These are phyloP conservation scores for Sclerotinia glacialis DNA, from an alignment of 2,329 filamentous ascomycete genomes.

Conservation along the genomic window DNA sequence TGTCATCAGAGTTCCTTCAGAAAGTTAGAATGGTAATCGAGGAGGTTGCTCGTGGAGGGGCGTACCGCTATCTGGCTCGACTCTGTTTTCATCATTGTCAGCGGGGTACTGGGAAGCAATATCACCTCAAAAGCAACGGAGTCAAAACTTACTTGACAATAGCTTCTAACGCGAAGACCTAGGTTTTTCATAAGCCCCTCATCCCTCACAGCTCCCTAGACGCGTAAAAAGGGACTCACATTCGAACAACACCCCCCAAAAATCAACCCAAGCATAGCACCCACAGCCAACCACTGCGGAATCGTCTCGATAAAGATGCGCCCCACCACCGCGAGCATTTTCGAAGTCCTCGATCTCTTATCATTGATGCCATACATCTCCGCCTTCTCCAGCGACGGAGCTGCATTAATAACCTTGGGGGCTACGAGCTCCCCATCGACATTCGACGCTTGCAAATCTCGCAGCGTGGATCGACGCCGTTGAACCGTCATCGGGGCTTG, in stretches of 20 bases:
- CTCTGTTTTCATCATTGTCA: slow-evolving; percentile 49
- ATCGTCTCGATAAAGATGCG: slow-evolving; percentile 57
- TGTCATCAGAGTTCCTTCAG: slow-evolving; percentile 73
- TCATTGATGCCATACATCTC: slow-evolving; percentile 55
- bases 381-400: slow-evolving; percentile 53
- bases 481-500: slow-evolving; percentile 35
- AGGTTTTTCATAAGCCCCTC: slow-evolving; percentile 35
- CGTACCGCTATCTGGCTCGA: slow-evolving; percentile 79
- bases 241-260: slow-evolving; percentile 96
- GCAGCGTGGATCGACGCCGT: slow-evolving; percentile 48
- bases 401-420: slow-evolving; percentile 54
- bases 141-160: slow-evolving; percentile 75
- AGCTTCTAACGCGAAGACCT: slow-evolving; percentile 95
- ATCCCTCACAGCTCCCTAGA: slow-evolving; percentile 1
- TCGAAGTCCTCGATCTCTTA: slow-evolving; percentile 49
- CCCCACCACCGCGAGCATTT: slow-evolving; percentile 50
- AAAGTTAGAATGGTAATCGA: slow-evolving; percentile 25
- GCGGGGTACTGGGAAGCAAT: slow-evolving; percentile 8
- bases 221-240: slow-evolving; percentile 50
- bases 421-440: slow-evolving; percentile 42
- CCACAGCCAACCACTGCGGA: slow-evolving; percentile 60
- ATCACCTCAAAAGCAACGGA: neutral
- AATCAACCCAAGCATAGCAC: slow-evolving; percentile 75
- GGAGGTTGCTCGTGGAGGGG: slow-evolving; percentile 2
- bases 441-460: slow-evolving; percentile 44